These are phyloP conservation scores for Myrica gale DNA, from an alignment of 306 rosid genomes.

Conservation along the genomic window DNA sequence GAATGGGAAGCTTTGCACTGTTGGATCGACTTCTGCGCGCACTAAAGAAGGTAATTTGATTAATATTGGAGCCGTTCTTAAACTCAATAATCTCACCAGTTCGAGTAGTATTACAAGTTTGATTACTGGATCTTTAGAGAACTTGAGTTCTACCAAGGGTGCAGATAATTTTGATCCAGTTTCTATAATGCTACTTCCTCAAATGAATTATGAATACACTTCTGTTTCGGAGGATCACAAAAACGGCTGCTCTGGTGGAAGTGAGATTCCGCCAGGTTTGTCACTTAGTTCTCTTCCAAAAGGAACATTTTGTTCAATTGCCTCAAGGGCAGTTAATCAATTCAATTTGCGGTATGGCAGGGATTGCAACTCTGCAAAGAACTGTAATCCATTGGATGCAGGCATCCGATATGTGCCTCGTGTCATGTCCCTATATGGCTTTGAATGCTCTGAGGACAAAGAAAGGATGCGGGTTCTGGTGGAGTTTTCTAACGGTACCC, in stretches of 20 bases:
- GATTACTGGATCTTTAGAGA: slow-evolving; percentile 55
- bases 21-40: slow-evolving; percentile 35
- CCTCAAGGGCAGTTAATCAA: background rate
- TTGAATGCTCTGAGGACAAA: slow-evolving; percentile 28
- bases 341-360: slow-evolving; percentile 42
- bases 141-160: slow-evolving; percentile 37
- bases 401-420: slow-evolving; percentile 31
- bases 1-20: slow-evolving; percentile 51
- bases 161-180: slow-evolving; percentile 35
- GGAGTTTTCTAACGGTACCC: slow-evolving; percentile 20
- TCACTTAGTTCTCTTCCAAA: slow-evolving; percentile 20
- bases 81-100: slow-evolving; percentile 43
- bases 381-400: slow-evolving; percentile 45
- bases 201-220: slow-evolving; percentile 33
- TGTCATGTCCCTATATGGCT: slow-evolving; percentile 25
- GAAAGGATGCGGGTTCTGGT: slow-evolving; percentile 37
- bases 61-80: slow-evolving; percentile 34
- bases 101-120: slow-evolving; percentile 36
- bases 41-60: slow-evolving; percentile 23
- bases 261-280: slow-evolving; percentile 28
- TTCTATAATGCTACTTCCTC: slow-evolving; percentile 47
- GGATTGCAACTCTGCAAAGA: slow-evolving; percentile 41
- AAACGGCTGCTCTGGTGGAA: slow-evolving; percentile 11
- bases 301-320: slow-evolving; percentile 31
- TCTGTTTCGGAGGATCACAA: slow-evolving; percentile 30